These are phyloP conservation scores for Hymenoscyphus fructigenus DNA, from an alignment of 2,329 filamentous ascomycete species.

Conservation along the genomic window DNA sequence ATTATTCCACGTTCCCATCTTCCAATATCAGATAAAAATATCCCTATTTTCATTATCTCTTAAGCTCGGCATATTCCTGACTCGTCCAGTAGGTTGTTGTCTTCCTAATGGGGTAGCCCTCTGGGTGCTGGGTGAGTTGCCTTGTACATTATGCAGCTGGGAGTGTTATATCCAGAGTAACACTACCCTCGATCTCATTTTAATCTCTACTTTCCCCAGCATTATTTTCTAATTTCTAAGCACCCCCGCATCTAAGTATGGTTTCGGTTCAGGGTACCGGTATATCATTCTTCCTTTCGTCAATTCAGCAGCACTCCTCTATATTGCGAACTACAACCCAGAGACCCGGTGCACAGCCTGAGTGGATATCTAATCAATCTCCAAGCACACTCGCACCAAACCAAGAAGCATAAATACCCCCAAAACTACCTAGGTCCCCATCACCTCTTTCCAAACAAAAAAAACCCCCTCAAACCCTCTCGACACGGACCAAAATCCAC, in stretches of 20 bases:
- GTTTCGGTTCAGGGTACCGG: background rate
- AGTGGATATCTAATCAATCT: background rate
- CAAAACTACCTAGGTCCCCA: background rate
- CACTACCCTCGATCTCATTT: background rate
- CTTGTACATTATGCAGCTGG: background rate
- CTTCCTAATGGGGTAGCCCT: background rate
- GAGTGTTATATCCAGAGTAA: background rate
- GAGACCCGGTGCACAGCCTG: background rate
- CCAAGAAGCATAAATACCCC: background rate
- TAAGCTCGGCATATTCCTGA: background rate
- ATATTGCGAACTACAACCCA: background rate
- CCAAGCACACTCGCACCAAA: background rate
- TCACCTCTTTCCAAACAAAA: background rate
- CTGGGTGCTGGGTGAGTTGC: background rate
- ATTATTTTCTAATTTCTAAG: background rate
- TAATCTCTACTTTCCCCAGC: background rate
- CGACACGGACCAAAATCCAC: background rate
- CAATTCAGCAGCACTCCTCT: background rate
- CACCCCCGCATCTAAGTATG: background rate
- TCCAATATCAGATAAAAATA: background rate
- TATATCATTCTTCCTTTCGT: background rate
- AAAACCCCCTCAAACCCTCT: background rate
- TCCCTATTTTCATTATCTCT: background rate
- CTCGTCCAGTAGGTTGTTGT: background rate
- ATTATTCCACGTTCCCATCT: slow-evolving; percentile 7